Base-by-base conservation (phyloP, 2,329 filamentous ascomycete genomes). In the Colletotrichum incanum region DNA sequence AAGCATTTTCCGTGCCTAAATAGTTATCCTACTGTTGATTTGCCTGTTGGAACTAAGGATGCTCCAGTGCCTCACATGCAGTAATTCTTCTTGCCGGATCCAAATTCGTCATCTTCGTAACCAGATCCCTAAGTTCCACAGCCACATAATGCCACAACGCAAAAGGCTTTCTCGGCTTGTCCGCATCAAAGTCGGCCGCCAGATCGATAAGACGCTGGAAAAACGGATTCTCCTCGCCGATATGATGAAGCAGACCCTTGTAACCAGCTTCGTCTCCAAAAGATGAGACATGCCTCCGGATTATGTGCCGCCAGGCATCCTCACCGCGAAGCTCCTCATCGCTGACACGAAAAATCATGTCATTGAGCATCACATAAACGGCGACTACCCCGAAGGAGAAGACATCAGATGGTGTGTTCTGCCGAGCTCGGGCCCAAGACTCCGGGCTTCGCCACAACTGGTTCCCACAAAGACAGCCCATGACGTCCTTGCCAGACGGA, bases 401-500 rank as follows among this genome's bases (percentile, higher is more conserved):
- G 39, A 60, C 39, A 14, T 60, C 56, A 20, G 56, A 60, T 43
- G 56, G 56, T 31, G 58, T 60, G 6, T 47, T 60, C 39, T 60
- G 58, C 58, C 58, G 58, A 23, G 58, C 58, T 60, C 58, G 23
- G 23, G 39, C 58, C 58, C 58, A 60, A 20, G 58, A 60, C 58
- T 60, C 58, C 3, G 39, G 58, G 23, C 58, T 60, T 31, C 39
- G 58, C 58, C 58, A 60, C 14, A 60, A n/a, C 20, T 60, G 39
- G 23, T 60, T 60, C 39, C 39, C 58, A n/a, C 58, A 31, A 20
- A 60, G 58, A 31, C 58, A 60, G 16, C 14, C 39, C 28, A 34
- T 60, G 2, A 60, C 39, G 23, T 60, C 20, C 31, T 56, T 56
- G 31, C 54, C 54, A 7, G 54, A 5, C 14, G 54, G 54, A 39